Base-by-base conservation (phyloP, 2,329 filamentous ascomycete species). In the Nannizzia gypsea region DNA sequence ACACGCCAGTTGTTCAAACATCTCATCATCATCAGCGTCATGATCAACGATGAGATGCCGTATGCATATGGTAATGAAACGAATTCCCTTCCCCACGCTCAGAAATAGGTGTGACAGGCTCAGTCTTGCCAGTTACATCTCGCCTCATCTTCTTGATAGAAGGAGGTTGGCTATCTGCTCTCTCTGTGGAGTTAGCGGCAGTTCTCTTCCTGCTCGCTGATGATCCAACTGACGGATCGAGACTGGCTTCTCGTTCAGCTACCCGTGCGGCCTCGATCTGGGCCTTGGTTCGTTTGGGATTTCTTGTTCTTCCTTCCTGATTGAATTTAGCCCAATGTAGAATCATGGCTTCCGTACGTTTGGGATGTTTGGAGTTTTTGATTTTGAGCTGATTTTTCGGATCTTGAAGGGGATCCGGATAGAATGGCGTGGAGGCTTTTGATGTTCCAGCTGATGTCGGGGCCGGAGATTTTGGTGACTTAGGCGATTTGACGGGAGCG, bases 291-390 rank as follows among this genome's bases (percentile, higher is more conserved):
- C 74, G 71, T 63, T 76, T 76, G 31, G 74, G 74, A 57, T 75
- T 75, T 36, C 74, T 70, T 20, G 71, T 73, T n/a, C 73, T 71
- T 31, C 74, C 74, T 64, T 74, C 73, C 11, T 68, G 66, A 59
- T 75, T 75, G 66, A 76, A 76, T 24, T 73, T 72, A 20, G 69
- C 72, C 74, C 74, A 76, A 63, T 76, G 74, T 61, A 75, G 72
- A 26, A 76, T 69, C 74, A 76, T 76, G 48, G 74, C 74, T 63
- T 75, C 72, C 6, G 74, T 76, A 28, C 74, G 69, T 60, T 74
- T 74, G 3, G 74, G 74, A 56, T 76, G 76, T 65, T 76, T 75
- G 20, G 74, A 75, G 59, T 75, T 73, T 48, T 68, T 67, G 48
- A 76, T 75, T 62, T 75, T 74, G 56, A 71, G 65, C 34, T 61